Base-by-base conservation (phyloP, 257 asterid genomes). In the Galeopsis tetrahit region DNA sequence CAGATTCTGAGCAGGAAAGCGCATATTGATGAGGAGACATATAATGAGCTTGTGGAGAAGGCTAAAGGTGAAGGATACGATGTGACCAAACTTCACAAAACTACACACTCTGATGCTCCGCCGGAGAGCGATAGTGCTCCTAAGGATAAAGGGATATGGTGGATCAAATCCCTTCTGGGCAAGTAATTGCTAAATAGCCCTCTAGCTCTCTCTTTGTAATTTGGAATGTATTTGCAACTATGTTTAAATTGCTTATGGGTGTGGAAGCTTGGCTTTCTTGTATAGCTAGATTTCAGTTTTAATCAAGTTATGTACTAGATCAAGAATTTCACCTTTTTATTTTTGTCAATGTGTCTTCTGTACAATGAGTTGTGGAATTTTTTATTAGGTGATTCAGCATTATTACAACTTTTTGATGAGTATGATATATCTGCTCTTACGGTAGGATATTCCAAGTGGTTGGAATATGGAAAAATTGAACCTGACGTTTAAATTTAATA, bases 141-240 rank as follows among this genome's bases (percentile, higher is more conserved):
- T 0, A 7, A 42, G 1, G 97, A 94, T 75, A 79, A 79, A 73
- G 97, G 97, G 8, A 51, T 89, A 35, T 91, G 96, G 99, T 91
- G 97, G 97, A 35, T 94, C 31, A 94, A 94, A 78, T 94, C 97
- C 61, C 17, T 94, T 21, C 69, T 89, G 1, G 96, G 90, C 53
- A 52, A 52, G 32, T 52, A 5, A 6, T 53, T 53, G 60, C 33
- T 53, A 7, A 6, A 7, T 53, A 53, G 34, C 34, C 60, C 60
- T 53, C 60, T 1, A 55, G n/a, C 33, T 2, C n/a, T 5, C 11
- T 8, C n/a, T 5, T 6, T 55, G 35, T 55, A 55, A 28, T 55
- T 55, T 55, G 61, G n/a, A 21, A 15, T 53, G 32, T 53, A 28
- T 55, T 55, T 55, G 35, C 61, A 2, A 21, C 11, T 55, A 9